These are phyloP conservation scores for Aspergillus fischeri DNA, from an alignment of 2,329 filamentous ascomycete genomes.

Conservation along the genomic window DNA sequence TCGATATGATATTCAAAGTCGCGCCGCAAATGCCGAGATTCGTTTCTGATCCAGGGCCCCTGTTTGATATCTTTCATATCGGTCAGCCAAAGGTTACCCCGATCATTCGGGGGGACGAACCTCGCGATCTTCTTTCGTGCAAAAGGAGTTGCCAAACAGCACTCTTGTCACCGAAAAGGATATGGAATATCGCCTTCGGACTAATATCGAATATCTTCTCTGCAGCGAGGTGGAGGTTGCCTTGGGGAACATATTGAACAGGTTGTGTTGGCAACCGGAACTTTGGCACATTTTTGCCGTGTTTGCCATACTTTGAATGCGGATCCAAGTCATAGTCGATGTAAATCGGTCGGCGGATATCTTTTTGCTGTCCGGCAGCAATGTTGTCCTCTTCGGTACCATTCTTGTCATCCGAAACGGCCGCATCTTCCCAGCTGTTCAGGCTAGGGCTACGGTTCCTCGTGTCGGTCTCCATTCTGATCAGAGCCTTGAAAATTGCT, in stretches of 20 bases:
- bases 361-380: conserved; percentile 40
- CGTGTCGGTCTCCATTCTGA: conserved; percentile 65
- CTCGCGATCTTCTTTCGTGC: conserved; percentile 70
- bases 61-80: conserved; percentile 64
- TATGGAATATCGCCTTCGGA: conserved; percentile 90
- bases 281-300: conserved; percentile 56
- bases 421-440: conserved; percentile 89
- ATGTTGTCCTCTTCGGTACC: conserved; percentile 30
- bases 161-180: conserved; percentile 94
- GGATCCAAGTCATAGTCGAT: conserved; percentile 59
- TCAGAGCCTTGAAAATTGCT: conserved; percentile 66
- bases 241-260: conserved; percentile 77
- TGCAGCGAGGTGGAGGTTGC: conserved; percentile 69
- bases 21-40: conserved; percentile 67
- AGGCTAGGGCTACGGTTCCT: conserved; percentile 64
- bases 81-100: conserved; percentile 13
- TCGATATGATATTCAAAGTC: conserved; percentile 78
- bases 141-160: conserved; percentile 90
- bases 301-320: conserved; percentile 31
- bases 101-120: conserved; percentile 24
- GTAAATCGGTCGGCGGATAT: conserved; percentile 55
- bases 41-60: conserved; percentile 73
- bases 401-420: conserved; percentile 58
- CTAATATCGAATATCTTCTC: conserved; percentile 86
- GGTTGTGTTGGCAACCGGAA: conserved; percentile 78